Conservation (phyloP, 805 yeast genomes). For the Wickerhamomyces subpelliculosus region DNA sequence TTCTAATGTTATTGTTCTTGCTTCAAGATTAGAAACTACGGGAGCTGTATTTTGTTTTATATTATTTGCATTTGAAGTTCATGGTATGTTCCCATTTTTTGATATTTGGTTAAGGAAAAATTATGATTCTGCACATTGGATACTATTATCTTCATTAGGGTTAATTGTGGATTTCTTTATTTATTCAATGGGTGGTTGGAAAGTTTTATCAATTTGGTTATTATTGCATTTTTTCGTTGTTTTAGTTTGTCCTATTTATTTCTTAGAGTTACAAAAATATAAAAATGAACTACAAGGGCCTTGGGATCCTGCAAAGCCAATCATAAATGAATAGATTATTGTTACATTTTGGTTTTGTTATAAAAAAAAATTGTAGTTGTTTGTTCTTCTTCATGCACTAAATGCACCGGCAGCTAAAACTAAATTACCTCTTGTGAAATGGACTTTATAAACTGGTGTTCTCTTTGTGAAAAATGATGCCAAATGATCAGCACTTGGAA, state of each 20-base stretch:
- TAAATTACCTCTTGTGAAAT: constrained; percentile 83
- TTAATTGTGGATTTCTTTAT: constrained; percentile 26
- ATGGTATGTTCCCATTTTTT: constrained; percentile 67
- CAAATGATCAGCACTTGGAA: constrained; percentile 86
- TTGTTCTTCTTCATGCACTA: constrained; percentile 15
- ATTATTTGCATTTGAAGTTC: constrained; percentile 61
- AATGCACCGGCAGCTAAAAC: constrained; percentile 93
- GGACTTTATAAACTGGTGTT: constrained; percentile 90
- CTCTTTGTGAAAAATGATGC: constrained; percentile 90
- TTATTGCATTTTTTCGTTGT: constrained; percentile 39
- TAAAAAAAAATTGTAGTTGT: too few species aligned
- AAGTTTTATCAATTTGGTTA: constrained; percentile 44
- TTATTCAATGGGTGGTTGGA: constrained; percentile 35
- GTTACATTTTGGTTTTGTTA: neutral
- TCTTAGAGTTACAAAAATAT: constrained; percentile 65
- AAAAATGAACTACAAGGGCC: constrained; percentile 88
- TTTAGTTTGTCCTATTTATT: constrained; percentile 61
- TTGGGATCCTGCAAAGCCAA: constrained; percentile 85
- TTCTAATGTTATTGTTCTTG: constrained; percentile 81
- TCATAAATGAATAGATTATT: constrained; percentile 27
- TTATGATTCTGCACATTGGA: constrained; percentile 15
- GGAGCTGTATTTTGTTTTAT: constrained; percentile 79
- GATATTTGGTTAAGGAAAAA: constrained; percentile 48
- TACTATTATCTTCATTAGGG: constrained; percentile 4
- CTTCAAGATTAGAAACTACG: constrained; percentile 76